Evolutionary conservation across 2,329 filamentous ascomycete genomes (phyloP).

Genomic region (Acarospora socialis): DNA sequence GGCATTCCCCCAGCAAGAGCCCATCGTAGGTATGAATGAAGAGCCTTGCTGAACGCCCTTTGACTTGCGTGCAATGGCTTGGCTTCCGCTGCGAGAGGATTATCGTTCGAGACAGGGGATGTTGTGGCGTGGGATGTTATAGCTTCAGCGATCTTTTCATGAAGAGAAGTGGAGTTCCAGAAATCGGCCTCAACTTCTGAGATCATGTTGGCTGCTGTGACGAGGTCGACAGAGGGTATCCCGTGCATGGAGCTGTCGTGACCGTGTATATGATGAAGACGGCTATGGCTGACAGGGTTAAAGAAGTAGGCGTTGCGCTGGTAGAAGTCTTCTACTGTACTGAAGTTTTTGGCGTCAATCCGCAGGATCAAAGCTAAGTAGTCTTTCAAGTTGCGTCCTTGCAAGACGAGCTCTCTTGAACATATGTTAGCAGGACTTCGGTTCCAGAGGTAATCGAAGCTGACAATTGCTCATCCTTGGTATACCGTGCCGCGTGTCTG

Average conservation of each 20-base stretch:
- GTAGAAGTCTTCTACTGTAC: constrained; percentile 40
- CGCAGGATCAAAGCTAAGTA: constrained; percentile 39
- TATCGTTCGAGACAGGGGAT: constrained; percentile 2
- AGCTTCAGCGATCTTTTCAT: no score
- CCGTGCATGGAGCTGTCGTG: constrained; percentile 8
- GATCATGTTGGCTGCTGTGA: constrained; percentile 3
- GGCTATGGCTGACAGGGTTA: constrained; percentile 20
- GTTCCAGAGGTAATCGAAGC: constrained; percentile 3
- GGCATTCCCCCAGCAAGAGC: constrained; percentile 38
- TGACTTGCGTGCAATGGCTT: no score
- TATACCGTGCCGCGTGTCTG: constrained; percentile 16
- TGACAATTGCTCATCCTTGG: constrained; percentile 20
- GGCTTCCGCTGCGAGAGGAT: no score
- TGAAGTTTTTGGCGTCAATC: constrained; percentile 44
- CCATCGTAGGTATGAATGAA: constrained; percentile 44
- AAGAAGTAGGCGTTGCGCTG: constrained; percentile 46
- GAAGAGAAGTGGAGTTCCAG: no score
- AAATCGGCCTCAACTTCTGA: no score
- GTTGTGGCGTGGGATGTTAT: constrained; percentile 2
- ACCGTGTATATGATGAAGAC: constrained; percentile 17
- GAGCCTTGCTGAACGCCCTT: constrained; percentile 27
- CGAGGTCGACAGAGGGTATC: constrained; percentile 11
- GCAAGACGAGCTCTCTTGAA: constrained; percentile 12
- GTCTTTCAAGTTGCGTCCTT: constrained; percentile 27
- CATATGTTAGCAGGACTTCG: not conserved